A percentile compares a stretch with the other conserved stretches of the same genome.
phyloP scores from a whole-genome alignment of 352 stramenopile species.

The Phytophthora multivora region DNA sequence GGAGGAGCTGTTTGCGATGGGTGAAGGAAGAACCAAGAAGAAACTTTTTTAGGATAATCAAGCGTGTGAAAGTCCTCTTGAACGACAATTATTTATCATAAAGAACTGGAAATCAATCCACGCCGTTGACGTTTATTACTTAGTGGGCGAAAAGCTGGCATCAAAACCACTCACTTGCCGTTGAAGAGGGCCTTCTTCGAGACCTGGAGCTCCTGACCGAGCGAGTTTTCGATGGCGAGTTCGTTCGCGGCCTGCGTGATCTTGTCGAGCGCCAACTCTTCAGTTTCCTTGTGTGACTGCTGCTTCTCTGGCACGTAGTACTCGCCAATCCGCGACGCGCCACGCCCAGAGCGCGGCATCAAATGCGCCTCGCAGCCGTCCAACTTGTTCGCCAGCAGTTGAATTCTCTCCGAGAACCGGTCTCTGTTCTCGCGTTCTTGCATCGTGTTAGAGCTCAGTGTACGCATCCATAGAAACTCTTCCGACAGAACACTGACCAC shows the following conservation, averaged over 20 bases:
- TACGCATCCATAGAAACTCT: conserved; percentile 94
- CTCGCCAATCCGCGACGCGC: conserved; percentile 74
- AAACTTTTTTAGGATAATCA: conserved; percentile 49
- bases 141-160: conserved; percentile 10
- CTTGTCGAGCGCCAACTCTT: conserved; percentile 86
- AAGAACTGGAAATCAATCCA: conserved; percentile 15
- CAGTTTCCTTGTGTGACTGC: conserved; percentile 58
- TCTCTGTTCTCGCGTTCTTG: conserved; percentile 90
- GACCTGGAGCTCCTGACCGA: conserved; percentile 82
- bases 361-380: conserved; percentile 75
- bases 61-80: conserved; percentile 1
- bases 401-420: conserved; percentile 90
- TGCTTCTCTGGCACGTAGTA: conserved; percentile 90
- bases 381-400: conserved; percentile 84
- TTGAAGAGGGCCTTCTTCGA: conserved; percentile 89
- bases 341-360: conserved; percentile 51
- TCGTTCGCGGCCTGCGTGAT: conserved; percentile 87
- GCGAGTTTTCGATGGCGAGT: conserved; percentile 83
- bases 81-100: conserved; percentile 33
- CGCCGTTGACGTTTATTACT: conserved; percentile 24
- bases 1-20: conserved; percentile 84
- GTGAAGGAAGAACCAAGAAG: conserved; percentile 56
- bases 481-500: conserved; percentile 94
- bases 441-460: conserved; percentile 90
- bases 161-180: conserved; percentile 55